Percentiles rank a stretch among this genome's conserved stretches.
These are phyloP conservation scores for Aureococcus anophagefferens DNA, from an alignment of 108 stramenopile genomes.

Conservation along the genomic window DNA sequence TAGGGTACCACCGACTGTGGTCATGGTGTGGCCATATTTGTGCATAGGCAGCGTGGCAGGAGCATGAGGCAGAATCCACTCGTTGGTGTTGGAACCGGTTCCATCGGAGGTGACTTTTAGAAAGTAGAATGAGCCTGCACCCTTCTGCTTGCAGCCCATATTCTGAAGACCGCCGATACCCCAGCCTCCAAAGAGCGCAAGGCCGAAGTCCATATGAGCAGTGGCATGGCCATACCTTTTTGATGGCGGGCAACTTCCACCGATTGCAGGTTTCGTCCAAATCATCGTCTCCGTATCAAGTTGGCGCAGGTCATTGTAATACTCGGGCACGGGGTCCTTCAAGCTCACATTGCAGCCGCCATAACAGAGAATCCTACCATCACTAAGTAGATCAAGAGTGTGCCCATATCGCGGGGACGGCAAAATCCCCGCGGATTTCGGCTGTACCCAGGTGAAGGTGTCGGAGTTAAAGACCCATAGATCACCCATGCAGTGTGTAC, in stretches of 20 bases:
- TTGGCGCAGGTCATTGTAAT: conserved; percentile 5
- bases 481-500: conserved; percentile 31
- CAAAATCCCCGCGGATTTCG: conserved; percentile 30
- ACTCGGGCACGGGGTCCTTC: conserved; percentile 8
- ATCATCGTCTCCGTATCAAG: conserved; percentile 15
- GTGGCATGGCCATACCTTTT: background rate
- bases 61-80: too few species aligned
- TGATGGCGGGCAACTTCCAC: too few species aligned
- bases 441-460: conserved; percentile 40
- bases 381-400: conserved; percentile 24
- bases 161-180: conserved; percentile 6
- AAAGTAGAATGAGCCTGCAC: too few species aligned
- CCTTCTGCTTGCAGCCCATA: too few species aligned
- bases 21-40: conserved; percentile 16
- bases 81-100: too few species aligned
- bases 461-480: conserved; percentile 59
- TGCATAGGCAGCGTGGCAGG: too few species aligned
- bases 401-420: conserved; percentile 43
- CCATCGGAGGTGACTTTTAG: too few species aligned
- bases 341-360: conserved; percentile 34
- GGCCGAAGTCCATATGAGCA: background rate
- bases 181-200: conserved; percentile 10
- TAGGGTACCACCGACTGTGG: background rate
- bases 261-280: background rate
- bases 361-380: conserved; percentile 44